Percentiles rank a stretch among this genome's conserved stretches.
These are phyloP conservation scores for Zanthoxylum bungeanum DNA, from an alignment of 345 rosid species.

Conservation along the genomic window DNA sequence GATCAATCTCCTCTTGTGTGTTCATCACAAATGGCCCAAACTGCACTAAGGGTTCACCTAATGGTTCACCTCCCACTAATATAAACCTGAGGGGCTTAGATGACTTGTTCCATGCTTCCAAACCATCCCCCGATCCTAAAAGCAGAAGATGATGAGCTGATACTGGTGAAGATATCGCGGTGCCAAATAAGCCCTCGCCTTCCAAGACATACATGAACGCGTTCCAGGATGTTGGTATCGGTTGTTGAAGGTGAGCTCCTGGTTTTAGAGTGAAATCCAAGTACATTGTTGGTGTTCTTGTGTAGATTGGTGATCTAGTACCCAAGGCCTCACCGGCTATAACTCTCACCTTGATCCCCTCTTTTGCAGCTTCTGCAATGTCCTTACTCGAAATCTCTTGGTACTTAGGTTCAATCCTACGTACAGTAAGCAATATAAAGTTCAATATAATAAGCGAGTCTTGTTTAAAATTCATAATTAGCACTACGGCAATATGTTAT, in stretches of 20 bases:
- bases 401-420: constrained; percentile 80
- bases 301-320: constrained; percentile 59
- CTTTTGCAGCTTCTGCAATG: constrained; percentile 53
- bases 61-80: constrained; percentile 76
- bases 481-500: not conserved
- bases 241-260: constrained; percentile 59
- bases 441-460: not conserved
- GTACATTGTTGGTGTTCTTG: constrained; percentile 94
- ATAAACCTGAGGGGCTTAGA: constrained; percentile 54
- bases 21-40: constrained; percentile 94
- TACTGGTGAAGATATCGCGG: constrained; percentile 25
- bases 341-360: constrained; percentile 67
- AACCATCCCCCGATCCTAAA: constrained; percentile 49
- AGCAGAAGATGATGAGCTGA: constrained; percentile 63
- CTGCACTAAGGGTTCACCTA: constrained; percentile 72
- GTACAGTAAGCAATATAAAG: constrained; percentile 20
- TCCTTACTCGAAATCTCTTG: constrained; percentile 71
- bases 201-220: constrained; percentile 68
- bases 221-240: constrained; percentile 63
- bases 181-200: constrained; percentile 71
- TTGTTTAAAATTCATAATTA: no score
- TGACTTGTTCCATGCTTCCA: constrained; percentile 78
- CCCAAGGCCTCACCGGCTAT: constrained; percentile 92
- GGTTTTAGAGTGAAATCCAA: constrained; percentile 75
- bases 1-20: constrained; percentile 74